These are phyloP conservation scores for Iberis pinnata DNA, from an alignment of 345 rosid genomes.

Conservation along the genomic window DNA sequence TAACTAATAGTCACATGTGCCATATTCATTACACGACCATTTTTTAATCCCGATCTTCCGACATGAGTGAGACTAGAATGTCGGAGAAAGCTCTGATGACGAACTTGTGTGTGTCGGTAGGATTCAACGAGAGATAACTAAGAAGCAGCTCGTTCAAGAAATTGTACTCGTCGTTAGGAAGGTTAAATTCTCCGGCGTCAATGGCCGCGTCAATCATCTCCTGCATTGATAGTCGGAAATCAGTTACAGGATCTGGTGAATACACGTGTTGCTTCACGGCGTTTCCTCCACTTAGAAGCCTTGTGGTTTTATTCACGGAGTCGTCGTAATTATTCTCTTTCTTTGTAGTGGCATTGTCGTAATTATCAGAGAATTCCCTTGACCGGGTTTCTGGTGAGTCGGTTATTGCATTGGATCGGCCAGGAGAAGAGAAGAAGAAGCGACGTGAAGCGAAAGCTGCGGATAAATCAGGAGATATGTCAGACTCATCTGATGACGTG, in stretches of 20 bases:
- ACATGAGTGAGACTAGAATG: slow-evolving; percentile 55
- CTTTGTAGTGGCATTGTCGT: slow-evolving; percentile 17
- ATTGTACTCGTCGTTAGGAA: slow-evolving; percentile 56
- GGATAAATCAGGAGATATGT: slow-evolving; percentile 50
- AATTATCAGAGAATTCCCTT: slow-evolving; percentile 19
- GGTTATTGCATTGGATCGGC: slow-evolving; percentile 75
- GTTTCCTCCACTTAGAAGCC: slow-evolving; percentile 42
- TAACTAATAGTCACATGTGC: slow-evolving; percentile 16
- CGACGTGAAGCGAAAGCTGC: slow-evolving; percentile 77
- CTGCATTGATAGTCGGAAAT: slow-evolving; percentile 86
- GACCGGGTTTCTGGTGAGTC: slow-evolving; percentile 41
- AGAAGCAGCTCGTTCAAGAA: slow-evolving; percentile 69
- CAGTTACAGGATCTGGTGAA: slow-evolving; percentile 80
- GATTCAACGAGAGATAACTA: slow-evolving; percentile 66
- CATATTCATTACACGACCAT: too few relatives aligned
- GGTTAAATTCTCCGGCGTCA: slow-evolving; percentile 27
- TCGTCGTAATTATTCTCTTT: neutral
- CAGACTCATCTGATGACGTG: slow-evolving; percentile 32
- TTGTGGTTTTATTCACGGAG: slow-evolving; percentile 1
- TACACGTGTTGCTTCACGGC: slow-evolving; percentile 53
- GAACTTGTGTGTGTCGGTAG: slow-evolving; percentile 54
- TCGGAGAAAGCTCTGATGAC: slow-evolving; percentile 76
- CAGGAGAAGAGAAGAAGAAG: slow-evolving; percentile 90
- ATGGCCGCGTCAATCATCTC: slow-evolving; percentile 85
- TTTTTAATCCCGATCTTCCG: slow-evolving; percentile 18